These are phyloP conservation scores for Cytospora chrysosperma DNA, from an alignment of 2,329 filamentous ascomycete genomes.

Conservation along the genomic window DNA sequence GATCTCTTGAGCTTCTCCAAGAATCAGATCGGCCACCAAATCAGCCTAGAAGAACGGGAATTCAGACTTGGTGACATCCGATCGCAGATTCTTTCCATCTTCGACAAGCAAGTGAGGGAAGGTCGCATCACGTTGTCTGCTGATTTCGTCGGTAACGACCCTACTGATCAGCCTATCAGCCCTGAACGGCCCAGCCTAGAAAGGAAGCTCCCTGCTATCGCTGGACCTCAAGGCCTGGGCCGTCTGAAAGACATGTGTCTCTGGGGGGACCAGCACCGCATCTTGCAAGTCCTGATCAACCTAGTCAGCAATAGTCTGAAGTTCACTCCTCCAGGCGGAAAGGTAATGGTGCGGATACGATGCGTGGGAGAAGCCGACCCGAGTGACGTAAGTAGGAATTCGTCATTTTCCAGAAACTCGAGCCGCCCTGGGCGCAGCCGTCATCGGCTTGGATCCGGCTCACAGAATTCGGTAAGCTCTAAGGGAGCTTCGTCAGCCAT, in stretches of 20 bases:
- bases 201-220: constrained; percentile 51
- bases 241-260: constrained; percentile 81
- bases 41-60: constrained; percentile 79
- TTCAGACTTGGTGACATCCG: constrained; percentile 82
- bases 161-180: constrained; percentile 31
- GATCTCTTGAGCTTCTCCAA: constrained; percentile 92
- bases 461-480: constrained; percentile 51
- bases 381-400: constrained; percentile 48
- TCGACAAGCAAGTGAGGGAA: constrained; percentile 85
- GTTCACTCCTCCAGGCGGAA: constrained; percentile 77
- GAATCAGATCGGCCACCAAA: constrained; percentile 85
- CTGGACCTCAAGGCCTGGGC: constrained; percentile 63
- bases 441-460: constrained; percentile 48
- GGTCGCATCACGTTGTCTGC: constrained; percentile 72
- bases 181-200: constrained; percentile 36
- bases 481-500: constrained; percentile 34
- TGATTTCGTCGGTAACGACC: constrained; percentile 61
- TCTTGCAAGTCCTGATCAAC: constrained; percentile 91
- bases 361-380: constrained; percentile 63
- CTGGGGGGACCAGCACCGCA: constrained; percentile 90
- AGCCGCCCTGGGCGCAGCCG: constrained; percentile 42
- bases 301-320: constrained; percentile 90
- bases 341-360: constrained; percentile 72
- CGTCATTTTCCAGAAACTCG: constrained; percentile 51
- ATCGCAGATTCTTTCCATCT: constrained; percentile 80